Conservation (phyloP, 805 yeast genomes). For the Candida gorgasii region DNA sequence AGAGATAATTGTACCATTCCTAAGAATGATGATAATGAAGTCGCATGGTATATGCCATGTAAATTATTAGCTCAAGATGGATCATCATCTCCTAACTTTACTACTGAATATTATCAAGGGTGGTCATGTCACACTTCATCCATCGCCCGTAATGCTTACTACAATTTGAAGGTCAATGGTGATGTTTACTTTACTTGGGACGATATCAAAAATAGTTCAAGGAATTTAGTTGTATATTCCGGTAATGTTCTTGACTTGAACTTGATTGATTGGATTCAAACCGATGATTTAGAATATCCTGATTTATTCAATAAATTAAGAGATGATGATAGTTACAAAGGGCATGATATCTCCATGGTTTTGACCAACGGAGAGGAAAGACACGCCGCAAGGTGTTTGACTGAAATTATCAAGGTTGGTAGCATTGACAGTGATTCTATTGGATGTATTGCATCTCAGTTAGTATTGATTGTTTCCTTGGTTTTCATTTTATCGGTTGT, state of each 20-base stretch:
- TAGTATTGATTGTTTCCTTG: constrained; percentile 78
- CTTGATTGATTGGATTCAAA: constrained; percentile 72
- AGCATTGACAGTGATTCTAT: constrained; percentile 83
- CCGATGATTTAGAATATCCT: constrained; percentile 72
- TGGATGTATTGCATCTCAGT: constrained; percentile 90
- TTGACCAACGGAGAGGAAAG: constrained; percentile 67
- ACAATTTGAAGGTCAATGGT: constrained; percentile 58
- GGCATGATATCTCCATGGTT: constrained; percentile 79
- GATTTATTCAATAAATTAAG: constrained; percentile 63
- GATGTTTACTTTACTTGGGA: constrained; percentile 91
- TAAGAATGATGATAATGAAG: constrained; percentile 45
- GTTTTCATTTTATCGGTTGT: constrained; percentile 84
- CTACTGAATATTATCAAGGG: constrained; percentile 68
- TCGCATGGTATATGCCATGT: constrained; percentile 98
- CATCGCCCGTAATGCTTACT: constrained; percentile 68
- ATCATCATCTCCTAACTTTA: constrained; percentile 62
- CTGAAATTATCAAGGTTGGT: constrained; percentile 88
- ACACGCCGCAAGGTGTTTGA: constrained; percentile 74
- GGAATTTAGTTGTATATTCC: constrained; percentile 84
- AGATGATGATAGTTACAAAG: constrained; percentile 55
- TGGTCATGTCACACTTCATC: constrained; percentile 89
- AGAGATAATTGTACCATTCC: constrained; percentile 73
- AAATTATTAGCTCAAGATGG: constrained; percentile 70
- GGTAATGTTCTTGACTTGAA: constrained; percentile 86
- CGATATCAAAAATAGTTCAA: constrained; percentile 63